Evolutionary conservation across 2,329 filamentous ascomycete genomes (phyloP), one percentile per base, ranked within the genome.

Genomic region (Cordyceps farinosa): DNA sequence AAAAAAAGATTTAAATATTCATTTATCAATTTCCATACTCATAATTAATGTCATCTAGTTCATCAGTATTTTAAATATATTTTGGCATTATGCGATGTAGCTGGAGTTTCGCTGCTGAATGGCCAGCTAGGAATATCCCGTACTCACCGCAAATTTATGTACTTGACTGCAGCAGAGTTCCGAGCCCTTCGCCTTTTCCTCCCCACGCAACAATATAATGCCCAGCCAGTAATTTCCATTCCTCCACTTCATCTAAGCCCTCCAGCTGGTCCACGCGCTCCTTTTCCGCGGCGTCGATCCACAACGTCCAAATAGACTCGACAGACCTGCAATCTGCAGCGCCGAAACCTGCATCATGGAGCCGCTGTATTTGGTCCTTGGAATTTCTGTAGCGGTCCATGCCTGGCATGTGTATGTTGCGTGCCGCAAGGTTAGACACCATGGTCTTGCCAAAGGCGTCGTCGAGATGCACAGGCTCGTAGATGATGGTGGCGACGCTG

Each of bases 201-300:
- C 88, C 95, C 94, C 94, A 98, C 4, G 87, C 88, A 50, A 99
- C 84, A 67, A 93, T 87, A 71, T 99, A 99, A 79, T 99, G 95
- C 67, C 84, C 86, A 1, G 92, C 91, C 69, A 99, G 76, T 68
- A 99, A 76, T 70, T 89, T 83, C 90, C 95, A 96, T 78, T 99
- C 95, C 76, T 99, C 95, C 30, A 97, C 84, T 76, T 99, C 95
- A 77, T 99, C 95, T 66, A 99, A 76, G 70, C 95, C 92, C 74
- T 99, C 93, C 32, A 97, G 74, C 11, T 79, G 76, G 67, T 93
- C 89, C 1, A 98, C 86, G 54, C 93, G 81, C 70, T 90, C 88
- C 75, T 91, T 93, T 76, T 98, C 94, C 2, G 79, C 78, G 1
- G 80, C 72, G 0, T 73, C 71, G 3, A 96, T 80, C 92, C 94